phyloP scores from a whole-genome alignment of 1,284 basidiomycete species.

The Acaromyces ingoldii region DNA sequence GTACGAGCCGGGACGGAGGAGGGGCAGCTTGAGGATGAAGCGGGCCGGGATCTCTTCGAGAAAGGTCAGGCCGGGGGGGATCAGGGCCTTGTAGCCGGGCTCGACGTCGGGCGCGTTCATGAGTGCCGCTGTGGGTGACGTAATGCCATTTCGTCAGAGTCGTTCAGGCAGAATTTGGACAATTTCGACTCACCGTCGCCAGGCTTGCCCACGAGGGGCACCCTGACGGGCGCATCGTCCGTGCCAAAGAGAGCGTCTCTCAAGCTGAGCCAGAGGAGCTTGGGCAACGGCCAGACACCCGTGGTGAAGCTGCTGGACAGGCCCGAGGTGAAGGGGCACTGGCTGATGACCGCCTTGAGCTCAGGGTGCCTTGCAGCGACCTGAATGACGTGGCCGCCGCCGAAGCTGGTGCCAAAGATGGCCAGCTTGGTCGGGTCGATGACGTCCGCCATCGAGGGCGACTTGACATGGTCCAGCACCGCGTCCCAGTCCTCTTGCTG shows the following conservation, averaged over 20 bases:
- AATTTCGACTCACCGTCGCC: conserved; percentile 23
- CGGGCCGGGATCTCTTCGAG: conserved; percentile 26
- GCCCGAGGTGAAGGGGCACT: conserved; percentile 43
- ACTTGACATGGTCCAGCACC: conserved; percentile 17
- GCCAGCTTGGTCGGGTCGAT: conserved; percentile 30
- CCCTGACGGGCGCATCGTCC: conserved; percentile 14
- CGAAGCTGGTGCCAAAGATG: conserved; percentile 35
- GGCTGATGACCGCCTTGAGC: conserved; percentile 30
- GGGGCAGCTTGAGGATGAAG: conserved; percentile 22
- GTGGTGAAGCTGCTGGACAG: conserved; percentile 16
- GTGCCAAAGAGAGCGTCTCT: conserved; percentile 22
- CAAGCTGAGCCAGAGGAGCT: conserved; percentile 12
- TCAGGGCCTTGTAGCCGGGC: conserved; percentile 10
- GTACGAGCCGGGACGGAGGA: conserved; percentile 31
- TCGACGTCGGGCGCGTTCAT: conserved; percentile 29
- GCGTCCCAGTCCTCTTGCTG: conserved; percentile 36
- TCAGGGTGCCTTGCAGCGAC: conserved; percentile 23
- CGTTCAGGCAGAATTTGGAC: neutral
- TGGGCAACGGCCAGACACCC: conserved; percentile 14
- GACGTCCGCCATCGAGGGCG: neutral
- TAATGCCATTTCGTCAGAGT: neutral
- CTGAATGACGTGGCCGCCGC: conserved; percentile 38
- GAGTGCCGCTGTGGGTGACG: conserved; percentile 19
- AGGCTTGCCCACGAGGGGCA: conserved; percentile 21
- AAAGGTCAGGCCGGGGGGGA: conserved; percentile 10